Percentiles rank a stretch among this genome's conserved stretches.
phyloP scores from a whole-genome alignment of 768 basidiomycete species.

The Rickenella mellea region DNA sequence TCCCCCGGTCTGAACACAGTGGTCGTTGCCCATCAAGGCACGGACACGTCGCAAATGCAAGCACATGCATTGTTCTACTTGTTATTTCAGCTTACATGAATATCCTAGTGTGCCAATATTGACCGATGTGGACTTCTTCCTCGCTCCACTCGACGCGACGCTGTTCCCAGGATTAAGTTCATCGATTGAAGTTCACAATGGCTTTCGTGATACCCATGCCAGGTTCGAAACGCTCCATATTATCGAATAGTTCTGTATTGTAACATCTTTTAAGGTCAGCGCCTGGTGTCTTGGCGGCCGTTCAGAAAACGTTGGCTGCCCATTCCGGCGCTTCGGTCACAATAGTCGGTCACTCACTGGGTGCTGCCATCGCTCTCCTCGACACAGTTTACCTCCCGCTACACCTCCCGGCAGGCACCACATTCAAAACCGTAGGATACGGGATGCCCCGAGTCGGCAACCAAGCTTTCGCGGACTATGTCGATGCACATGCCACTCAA shows the following conservation, averaged over 20 bases:
- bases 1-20: slow-evolving; percentile 26
- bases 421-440: slow-evolving; percentile 22
- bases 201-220: slow-evolving; percentile 37
- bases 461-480: slow-evolving; percentile 48
- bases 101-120: slow-evolving; percentile 23
- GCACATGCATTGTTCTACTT: not conserved
- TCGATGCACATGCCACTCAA: slow-evolving; percentile 31
- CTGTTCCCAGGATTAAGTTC: slow-evolving; percentile 43
- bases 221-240: slow-evolving; percentile 20
- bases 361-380: slow-evolving; percentile 28
- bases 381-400: slow-evolving; percentile 31
- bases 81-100: not conserved
- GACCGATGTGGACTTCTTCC: slow-evolving; percentile 32
- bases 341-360: slow-evolving; percentile 30
- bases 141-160: slow-evolving; percentile 21
- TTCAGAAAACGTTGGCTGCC: slow-evolving; percentile 14
- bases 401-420: slow-evolving; percentile 22
- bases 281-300: slow-evolving; percentile 17
- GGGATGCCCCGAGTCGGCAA: slow-evolving; percentile 42
- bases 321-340: slow-evolving; percentile 16
- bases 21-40: slow-evolving; percentile 30
- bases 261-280: slow-evolving; percentile 25
- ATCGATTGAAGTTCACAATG: slow-evolving; percentile 32
- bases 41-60: slow-evolving; percentile 22
- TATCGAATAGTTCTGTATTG: slow-evolving; percentile 22